phyloP scores from a whole-genome alignment of 31 red algal genomes.

The Asparagopsis taxiformis region DNA sequence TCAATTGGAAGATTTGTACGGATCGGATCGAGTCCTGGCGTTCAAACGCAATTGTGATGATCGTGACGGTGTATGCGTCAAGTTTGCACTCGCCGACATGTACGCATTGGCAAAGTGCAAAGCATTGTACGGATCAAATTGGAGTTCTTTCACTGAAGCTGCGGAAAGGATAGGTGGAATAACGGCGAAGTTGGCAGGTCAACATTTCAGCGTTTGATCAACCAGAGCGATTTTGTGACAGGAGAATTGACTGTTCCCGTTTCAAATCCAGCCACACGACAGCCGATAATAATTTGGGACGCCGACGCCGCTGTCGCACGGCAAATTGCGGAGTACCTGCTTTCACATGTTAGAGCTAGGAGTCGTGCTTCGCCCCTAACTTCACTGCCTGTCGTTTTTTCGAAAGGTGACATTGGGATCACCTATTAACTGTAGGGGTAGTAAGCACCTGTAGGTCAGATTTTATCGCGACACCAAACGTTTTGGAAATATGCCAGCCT shows the following conservation, averaged over 20 bases:
- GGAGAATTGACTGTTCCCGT: neutral
- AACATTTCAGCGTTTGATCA: conserved; percentile 44
- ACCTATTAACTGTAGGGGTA: conserved; percentile 17
- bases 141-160: conserved; percentile 84
- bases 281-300: too few relatives aligned
- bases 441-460: neutral
- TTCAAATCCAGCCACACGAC: too few relatives aligned
- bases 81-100: conserved; percentile 66
- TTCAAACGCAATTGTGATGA: conserved; percentile 43
- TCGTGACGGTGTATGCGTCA: conserved; percentile 55
- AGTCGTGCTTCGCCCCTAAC: neutral
- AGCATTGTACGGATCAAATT: conserved; percentile 63
- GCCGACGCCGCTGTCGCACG: neutral
- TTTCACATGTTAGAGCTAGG: conserved; percentile 2
- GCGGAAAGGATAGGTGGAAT: conserved; percentile 55
- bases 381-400: conserved; percentile 22
- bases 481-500: neutral
- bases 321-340: neutral
- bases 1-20: neutral
- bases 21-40: neutral
- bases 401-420: conserved; percentile 10
- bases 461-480: conserved; percentile 1
- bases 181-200: conserved; percentile 55
- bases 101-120: conserved; percentile 32
- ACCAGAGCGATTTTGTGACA: neutral